A percentile compares a stretch with the other conserved stretches of the same genome.
These are phyloP conservation scores for Entomortierella chlamydospora DNA, from an alignment of 192 early-diverging fungal genomes.

Conservation along the genomic window DNA sequence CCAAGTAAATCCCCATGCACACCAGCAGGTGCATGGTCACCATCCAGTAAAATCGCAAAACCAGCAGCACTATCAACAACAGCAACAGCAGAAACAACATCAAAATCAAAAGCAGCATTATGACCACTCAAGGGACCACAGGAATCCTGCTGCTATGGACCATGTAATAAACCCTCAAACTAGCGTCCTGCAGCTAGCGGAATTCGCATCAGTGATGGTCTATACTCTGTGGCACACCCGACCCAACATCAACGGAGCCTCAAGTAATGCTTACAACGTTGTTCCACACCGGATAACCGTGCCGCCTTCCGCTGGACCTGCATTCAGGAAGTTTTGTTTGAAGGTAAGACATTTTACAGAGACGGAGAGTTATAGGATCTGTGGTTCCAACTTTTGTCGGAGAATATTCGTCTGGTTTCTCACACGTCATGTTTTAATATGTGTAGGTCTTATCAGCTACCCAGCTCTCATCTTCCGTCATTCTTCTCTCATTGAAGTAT, in stretches of 20 bases:
- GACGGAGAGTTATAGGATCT: neutral
- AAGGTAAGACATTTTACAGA: constrained; percentile 30
- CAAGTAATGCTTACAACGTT: constrained; percentile 52
- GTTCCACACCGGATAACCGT: constrained; percentile 52
- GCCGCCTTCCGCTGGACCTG: constrained; percentile 46
- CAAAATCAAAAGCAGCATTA: constrained; percentile 11
- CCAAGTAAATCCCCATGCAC: constrained; percentile 26
- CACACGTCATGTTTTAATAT: neutral
- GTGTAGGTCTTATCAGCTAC: constrained; percentile 67
- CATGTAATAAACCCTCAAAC: constrained; percentile 46
- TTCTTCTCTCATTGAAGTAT: constrained; percentile 73
- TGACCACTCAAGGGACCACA: constrained; percentile 20
- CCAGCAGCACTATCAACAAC: constrained; percentile 28
- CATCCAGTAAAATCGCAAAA: constrained; percentile 15
- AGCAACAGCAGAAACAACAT: constrained; percentile 25
- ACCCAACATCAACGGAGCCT: constrained; percentile 54
- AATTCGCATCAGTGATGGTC: constrained; percentile 54
- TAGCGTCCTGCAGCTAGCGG: constrained; percentile 42
- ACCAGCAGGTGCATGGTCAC: constrained; percentile 13
- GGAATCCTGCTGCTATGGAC: constrained; percentile 36
- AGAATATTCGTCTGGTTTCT: neutral
- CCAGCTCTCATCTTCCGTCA: constrained; percentile 71
- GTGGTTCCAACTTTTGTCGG: neutral
- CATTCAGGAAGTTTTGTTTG: constrained; percentile 51
- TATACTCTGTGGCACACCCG: constrained; percentile 57